These are phyloP conservation scores for Orobanche coerulescens DNA, from an alignment of 257 asterid species.

Conservation along the genomic window DNA sequence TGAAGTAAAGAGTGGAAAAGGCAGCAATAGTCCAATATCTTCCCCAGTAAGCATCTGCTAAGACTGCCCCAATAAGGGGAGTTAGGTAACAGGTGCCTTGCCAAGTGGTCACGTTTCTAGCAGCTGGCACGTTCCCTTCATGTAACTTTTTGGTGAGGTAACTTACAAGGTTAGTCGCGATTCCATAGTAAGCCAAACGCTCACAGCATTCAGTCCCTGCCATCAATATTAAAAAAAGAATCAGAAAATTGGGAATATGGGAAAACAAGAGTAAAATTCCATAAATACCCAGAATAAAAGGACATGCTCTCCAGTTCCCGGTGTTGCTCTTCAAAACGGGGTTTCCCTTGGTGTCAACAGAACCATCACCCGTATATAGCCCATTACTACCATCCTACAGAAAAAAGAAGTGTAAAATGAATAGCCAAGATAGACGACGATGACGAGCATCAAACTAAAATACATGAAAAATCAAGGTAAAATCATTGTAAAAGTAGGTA, in stretches of 20 bases:
- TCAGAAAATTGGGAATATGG: constrained; percentile 13
- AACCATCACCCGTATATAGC: constrained; percentile 81
- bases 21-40: constrained; percentile 98
- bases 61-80: constrained; percentile 87
- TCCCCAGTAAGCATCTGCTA: constrained; percentile 99
- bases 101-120: constrained; percentile 95
- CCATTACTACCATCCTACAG: constrained; percentile 42
- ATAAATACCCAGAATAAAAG: constrained; percentile 71
- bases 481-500: neutral
- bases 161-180: constrained; percentile 83
- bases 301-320: constrained; percentile 98
- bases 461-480: neutral
- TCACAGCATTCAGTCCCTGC: constrained; percentile 97
- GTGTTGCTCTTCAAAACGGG: constrained; percentile 82
- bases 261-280: neutral
- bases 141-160: constrained; percentile 78
- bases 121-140: constrained; percentile 91
- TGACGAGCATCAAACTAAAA: neutral
- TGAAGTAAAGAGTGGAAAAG: constrained; percentile 84
- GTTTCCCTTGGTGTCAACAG: constrained; percentile 86
- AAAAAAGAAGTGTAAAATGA: neutral
- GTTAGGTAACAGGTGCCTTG: constrained; percentile 93
- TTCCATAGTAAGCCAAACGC: constrained; percentile 95
- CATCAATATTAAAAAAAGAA: constrained; percentile 8
- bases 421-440: neutral